Base-by-base conservation (phyloP, 257 asterid genomes). In the Linderniella brevidens region DNA sequence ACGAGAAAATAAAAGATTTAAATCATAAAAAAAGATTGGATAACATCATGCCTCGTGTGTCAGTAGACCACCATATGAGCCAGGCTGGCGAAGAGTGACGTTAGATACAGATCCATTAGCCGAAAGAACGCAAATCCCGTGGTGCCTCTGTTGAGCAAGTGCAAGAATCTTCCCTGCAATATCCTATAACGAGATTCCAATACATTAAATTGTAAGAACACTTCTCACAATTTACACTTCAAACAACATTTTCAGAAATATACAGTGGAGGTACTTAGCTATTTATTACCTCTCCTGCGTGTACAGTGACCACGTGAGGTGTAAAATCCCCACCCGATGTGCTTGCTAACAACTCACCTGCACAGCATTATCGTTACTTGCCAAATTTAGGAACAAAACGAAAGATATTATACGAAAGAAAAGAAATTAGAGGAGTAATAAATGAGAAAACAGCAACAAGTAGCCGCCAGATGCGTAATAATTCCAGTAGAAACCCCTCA, bases 51-150 rank as follows among this genome's bases (percentile, higher is more conserved):
- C 93, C 93, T 80, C 88, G 36, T 77, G 77, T 39, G 88, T 74
- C 69, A 77, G 57, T 11, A 69, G 55, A 29, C 88, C 93, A 1
- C 85, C 85, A 36, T 84, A 72, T 8, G 85, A 72, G 62, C 78
- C 78, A 1, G 88, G 82, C 70, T 80, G 93, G 41, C 88, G 85
- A 60, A 80, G 59, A 0, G 85, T 77, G 54, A 64, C 82, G 36
- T 74, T 77, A 25, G 88, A 77, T 56, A 80, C 69, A 36, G 78
- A 60, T 13, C 93, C 93, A 62, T 74, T 75, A 6, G 90, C 90
- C 6, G 83, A 69, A 15, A 78, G 66, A 60, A 77, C 65, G 14
- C 85, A 81, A 15, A 81, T 48, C 32, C 93, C 93, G 17, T 79
- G 59, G 49, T 65, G 46, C 17, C 81, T 84, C 65, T 66, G 64